Base-by-base conservation (phyloP, 345 rosid genomes). In the Gossypium arboreum region DNA sequence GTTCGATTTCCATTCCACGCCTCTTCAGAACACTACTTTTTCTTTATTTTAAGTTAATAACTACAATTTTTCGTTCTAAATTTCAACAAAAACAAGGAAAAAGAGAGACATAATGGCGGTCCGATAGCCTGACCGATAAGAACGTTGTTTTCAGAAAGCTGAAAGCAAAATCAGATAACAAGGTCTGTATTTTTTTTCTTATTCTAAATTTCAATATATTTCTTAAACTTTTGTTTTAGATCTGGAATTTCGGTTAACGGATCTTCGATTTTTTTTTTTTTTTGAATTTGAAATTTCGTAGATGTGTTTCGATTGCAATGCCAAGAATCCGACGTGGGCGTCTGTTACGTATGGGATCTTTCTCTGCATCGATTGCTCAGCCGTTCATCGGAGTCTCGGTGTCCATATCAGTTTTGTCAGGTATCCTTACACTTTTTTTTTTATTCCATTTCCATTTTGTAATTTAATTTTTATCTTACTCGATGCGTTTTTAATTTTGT, bases 361-460 rank as follows among this genome's bases (percentile, higher is more conserved):
- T 80, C 97, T 96, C 66, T 96, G 99, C 82, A 93, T 96, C 66
- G 99, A 93, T 84, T 96, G 99, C 85, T 96, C 99, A 16, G 99
- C 98, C 17, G 91, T 84, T 76, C 99, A 93, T 79, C 94, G 99
- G 15, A 93, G 85, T 81, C 98, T 96, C 65, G 99, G 99, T 72
- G 98, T 93, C 17, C 99, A 96, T 79, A 75, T 96, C 83, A 96
- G 98, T 80, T 96, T 96, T 82, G 98, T 96, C 76, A 88, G 99
- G 99, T 95, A 71, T 18, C 69, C 24, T 27, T 11, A 2, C 27
- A 2, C 9, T 18, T 20, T 18, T 9, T 5, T 15, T 50, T 15
- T 2, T 7, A 50, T 6, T 22, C 12, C 12, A 52, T 51, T 27
- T 22, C 43, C 43, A 2, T 1, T 56, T 68, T 63, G 7, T 15